Conservation (phyloP, 768 basidiomycete genomes). For the Lactarius indigo region DNA sequence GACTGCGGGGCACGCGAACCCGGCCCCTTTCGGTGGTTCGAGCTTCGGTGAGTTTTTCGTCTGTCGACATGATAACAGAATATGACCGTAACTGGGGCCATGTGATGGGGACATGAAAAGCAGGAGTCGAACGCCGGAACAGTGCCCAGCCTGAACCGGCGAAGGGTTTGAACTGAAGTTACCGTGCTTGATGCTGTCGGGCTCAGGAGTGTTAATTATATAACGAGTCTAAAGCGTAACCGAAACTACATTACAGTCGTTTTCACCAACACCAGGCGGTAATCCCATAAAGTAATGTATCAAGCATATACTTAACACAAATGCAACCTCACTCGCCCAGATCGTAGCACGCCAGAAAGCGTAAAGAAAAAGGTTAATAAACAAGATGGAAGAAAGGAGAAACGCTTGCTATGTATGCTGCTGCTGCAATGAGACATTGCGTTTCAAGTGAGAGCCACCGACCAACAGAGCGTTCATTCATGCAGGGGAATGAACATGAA, state of each 20-base stretch:
- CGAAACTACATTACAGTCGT: neutral
- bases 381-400: neutral
- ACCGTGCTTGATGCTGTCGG: too few species aligned
- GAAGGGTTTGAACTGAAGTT: too few species aligned
- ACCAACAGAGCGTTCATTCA: neutral
- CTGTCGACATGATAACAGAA: neutral
- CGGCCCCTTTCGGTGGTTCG: neutral
- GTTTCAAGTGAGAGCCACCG: neutral
- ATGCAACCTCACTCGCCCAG: neutral
- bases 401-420: neutral
- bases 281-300: conserved; percentile 13
- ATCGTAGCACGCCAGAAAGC: conserved; percentile 1
- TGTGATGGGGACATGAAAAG: too few species aligned
- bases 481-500: conserved; percentile 3
- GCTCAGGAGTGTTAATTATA: too few species aligned
- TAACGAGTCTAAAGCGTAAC: neutral
- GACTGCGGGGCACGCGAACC: neutral
- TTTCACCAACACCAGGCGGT: conserved; percentile 2
- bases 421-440: neutral
- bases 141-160: too few species aligned
- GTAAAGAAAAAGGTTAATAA: neutral
- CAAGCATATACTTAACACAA: neutral
- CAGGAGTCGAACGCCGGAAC: neutral
- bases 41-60: neutral
- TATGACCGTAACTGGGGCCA: neutral